Conservation (phyloP, 2,329 filamentous ascomycete species). For the Drechmeria coniospora region DNA sequence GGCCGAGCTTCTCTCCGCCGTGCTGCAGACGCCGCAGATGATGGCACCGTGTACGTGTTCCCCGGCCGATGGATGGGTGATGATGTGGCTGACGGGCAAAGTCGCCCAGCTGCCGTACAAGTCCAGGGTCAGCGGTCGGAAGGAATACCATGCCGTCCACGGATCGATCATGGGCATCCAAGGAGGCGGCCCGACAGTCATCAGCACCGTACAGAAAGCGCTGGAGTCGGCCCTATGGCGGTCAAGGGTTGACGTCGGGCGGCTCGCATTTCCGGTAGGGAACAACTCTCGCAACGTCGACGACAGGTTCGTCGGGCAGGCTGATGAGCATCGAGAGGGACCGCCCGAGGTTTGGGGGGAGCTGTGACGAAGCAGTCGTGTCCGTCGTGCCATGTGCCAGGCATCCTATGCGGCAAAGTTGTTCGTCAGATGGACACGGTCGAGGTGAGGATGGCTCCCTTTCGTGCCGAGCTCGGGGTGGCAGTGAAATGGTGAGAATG, state of each 20-base stretch:
- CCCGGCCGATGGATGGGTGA: neutral
- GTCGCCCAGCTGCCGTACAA: slow-evolving; percentile 16
- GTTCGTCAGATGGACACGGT: too few species aligned
- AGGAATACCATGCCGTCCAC: slow-evolving; percentile 16
- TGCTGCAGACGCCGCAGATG: slow-evolving; percentile 16
- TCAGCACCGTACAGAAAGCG: slow-evolving; percentile 14
- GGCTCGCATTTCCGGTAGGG: slow-evolving; percentile 13
- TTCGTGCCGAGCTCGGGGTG: too few species aligned
- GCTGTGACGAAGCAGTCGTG: too few species aligned
- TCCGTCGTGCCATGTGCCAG: too few species aligned
- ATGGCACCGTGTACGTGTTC: slow-evolving; percentile 19
- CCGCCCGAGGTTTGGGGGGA: neutral
- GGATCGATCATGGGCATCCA: slow-evolving; percentile 14
- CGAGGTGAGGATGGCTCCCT: neutral
- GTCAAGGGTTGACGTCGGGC: slow-evolving; percentile 13
- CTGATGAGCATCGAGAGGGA: neutral
- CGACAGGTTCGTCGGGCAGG: slow-evolving; percentile 1
- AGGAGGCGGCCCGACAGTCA: slow-evolving; percentile 11
- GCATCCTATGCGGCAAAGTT: too few species aligned
- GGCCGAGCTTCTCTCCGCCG: slow-evolving; percentile 11
- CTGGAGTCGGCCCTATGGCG: slow-evolving; percentile 13
- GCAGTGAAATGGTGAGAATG: too few species aligned
- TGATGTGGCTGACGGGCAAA: slow-evolving; percentile 2
- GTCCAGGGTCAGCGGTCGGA: slow-evolving; percentile 12
- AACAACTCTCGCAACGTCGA: slow-evolving; percentile 5